A percentile compares a stretch with the other conserved stretches of the same genome.
phyloP scores from a whole-genome alignment of 2,329 filamentous ascomycete genomes.

The Thelonectria discophora region DNA sequence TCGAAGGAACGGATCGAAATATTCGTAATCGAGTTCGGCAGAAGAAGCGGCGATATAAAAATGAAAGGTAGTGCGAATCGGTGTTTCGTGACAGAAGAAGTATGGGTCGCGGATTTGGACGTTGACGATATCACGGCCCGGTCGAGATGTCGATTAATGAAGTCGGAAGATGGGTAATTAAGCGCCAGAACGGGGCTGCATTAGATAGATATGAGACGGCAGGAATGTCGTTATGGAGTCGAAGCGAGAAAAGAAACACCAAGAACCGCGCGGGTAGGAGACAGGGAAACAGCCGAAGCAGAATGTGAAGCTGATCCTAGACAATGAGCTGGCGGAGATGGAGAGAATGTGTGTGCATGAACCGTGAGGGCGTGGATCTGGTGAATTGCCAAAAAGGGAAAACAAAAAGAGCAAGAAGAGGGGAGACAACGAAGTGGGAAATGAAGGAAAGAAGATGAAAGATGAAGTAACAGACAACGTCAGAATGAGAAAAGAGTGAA shows the following conservation, averaged over 20 bases:
- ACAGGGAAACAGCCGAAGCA: neutral
- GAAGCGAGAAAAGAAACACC: slow-evolving; percentile 5
- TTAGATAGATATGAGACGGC: slow-evolving; percentile 19
- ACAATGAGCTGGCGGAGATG: slow-evolving; percentile 1
- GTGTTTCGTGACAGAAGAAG: slow-evolving; percentile 20
- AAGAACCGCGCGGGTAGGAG: slow-evolving; percentile 6
- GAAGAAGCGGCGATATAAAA: slow-evolving; percentile 1
- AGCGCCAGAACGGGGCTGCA: slow-evolving; percentile 22
- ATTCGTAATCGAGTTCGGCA: slow-evolving; percentile 13
- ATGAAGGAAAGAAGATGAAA: slow-evolving; percentile 8
- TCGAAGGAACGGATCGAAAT: slow-evolving; percentile 14
- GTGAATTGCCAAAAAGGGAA: slow-evolving; percentile 28
- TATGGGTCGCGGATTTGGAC: slow-evolving; percentile 32
- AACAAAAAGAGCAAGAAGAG: slow-evolving; percentile 24
- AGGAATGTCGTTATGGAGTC: neutral
- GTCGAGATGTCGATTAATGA: slow-evolving; percentile 26
- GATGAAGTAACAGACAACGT: slow-evolving; percentile 26
- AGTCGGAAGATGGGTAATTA: slow-evolving; percentile 24
- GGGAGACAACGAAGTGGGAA: slow-evolving; percentile 1
- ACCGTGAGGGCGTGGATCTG: slow-evolving; percentile 26
- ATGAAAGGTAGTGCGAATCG: neutral
- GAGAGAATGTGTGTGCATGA: slow-evolving; percentile 13
- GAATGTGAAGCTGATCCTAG: slow-evolving; percentile 5
- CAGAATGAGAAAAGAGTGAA: slow-evolving; percentile 38
- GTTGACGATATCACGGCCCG: slow-evolving; percentile 19